Evolutionary conservation across 78 protist genomes (phyloP).

Genomic region (Guillardia theta): DNA sequence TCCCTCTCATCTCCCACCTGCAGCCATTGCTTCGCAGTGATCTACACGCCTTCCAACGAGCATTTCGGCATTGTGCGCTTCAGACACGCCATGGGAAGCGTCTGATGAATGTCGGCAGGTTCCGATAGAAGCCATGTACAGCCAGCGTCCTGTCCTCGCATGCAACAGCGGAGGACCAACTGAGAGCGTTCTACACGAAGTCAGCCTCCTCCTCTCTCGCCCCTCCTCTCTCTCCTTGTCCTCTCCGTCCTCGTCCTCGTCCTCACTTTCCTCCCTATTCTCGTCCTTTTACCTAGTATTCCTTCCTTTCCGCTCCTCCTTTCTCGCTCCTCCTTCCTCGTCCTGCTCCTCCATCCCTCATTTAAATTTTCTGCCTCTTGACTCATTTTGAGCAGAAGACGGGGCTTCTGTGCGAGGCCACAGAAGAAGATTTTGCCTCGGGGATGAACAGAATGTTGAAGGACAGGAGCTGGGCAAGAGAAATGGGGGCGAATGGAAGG

Average conservation of each 20-base stretch:
- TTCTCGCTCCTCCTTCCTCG: neutral
- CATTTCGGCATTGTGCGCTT: neutral
- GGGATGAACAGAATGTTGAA: neutral
- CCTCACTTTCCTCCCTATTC: neutral
- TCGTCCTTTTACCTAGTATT: neutral
- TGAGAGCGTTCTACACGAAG: neutral
- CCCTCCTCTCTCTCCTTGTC: neutral
- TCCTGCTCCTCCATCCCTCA: neutral
- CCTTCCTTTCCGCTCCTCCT: neutral
- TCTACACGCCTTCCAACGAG: neutral
- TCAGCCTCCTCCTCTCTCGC: neutral
- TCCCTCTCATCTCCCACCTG: no score
- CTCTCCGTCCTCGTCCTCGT: neutral
- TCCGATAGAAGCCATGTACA: neutral
- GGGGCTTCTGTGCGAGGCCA: neutral
- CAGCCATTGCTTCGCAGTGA: neutral
- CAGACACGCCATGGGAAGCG: neutral
- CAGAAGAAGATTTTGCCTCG: neutral
- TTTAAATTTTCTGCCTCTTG: neutral
- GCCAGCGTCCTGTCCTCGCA: neutral
- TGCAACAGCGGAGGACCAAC: neutral
- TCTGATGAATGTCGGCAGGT: neutral
- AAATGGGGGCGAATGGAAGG: neutral
- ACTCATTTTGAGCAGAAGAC: neutral
- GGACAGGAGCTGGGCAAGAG: neutral